phyloP scores from a whole-genome alignment of 768 basidiomycete species.

The Neoboletus magnificus region DNA sequence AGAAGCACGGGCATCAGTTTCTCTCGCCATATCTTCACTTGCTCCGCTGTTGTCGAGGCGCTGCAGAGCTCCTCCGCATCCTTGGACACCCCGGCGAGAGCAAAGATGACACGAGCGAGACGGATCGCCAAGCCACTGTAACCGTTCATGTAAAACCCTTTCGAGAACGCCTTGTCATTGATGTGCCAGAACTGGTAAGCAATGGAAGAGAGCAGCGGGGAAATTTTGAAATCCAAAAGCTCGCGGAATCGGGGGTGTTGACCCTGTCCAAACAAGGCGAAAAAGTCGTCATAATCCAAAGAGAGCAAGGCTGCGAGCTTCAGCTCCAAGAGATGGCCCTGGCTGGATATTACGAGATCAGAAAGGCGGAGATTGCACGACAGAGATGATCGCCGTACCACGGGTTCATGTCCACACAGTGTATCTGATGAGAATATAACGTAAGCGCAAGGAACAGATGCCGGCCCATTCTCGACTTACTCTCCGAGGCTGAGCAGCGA shows the following conservation, averaged over 20 bases:
- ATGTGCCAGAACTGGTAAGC: conserved; percentile 78
- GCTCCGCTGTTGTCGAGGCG: conserved; percentile 51
- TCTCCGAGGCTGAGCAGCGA: conserved; percentile 54
- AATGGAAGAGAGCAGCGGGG: conserved; percentile 64
- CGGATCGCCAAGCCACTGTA: conserved; percentile 69
- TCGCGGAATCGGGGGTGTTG: conserved; percentile 54
- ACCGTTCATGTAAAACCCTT: conserved; percentile 65
- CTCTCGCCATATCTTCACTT: conserved; percentile 58
- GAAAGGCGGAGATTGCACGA: not conserved
- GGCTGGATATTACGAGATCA: conserved; percentile 34
- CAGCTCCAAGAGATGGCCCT: conserved; percentile 75
- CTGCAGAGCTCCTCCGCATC: conserved; percentile 56
- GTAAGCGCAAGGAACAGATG: not conserved
- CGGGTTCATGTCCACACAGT: conserved; percentile 74
- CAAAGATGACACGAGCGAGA: conserved; percentile 55
- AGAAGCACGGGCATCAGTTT: conserved; percentile 61
- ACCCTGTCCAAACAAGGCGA: conserved; percentile 64
- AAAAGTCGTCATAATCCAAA: conserved; percentile 61
- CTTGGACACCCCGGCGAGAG: conserved; percentile 52
- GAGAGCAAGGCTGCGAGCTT: conserved; percentile 65
- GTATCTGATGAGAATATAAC: conserved; percentile 39
- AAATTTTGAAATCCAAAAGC: conserved; percentile 57
- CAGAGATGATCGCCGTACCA: conserved; percentile 31
- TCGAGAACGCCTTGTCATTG: conserved; percentile 46
- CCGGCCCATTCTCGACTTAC: conserved; percentile 30